A percentile compares a stretch with the other conserved stretches of the same genome.
Conservation (phyloP, 2,329 filamentous ascomycete genomes). For the Ceratocystis variospora region DNA sequence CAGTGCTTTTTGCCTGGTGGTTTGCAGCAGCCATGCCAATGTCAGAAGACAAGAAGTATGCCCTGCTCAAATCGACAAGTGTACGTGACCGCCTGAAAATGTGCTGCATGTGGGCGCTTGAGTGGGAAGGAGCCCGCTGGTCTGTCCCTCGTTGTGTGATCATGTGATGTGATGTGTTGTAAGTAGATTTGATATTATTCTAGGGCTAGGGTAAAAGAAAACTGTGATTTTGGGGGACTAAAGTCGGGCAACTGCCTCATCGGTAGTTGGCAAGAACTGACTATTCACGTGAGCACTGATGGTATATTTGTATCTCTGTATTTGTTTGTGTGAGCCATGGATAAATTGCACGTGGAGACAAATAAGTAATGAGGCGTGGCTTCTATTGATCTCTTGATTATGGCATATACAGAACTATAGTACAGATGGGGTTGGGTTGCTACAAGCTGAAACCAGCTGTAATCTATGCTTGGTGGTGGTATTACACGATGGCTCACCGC, state of each 20-base stretch:
- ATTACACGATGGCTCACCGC: not conserved
- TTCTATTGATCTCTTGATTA: not conserved
- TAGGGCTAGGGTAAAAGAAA: not conserved
- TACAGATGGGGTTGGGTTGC: not conserved
- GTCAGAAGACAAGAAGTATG: constrained; percentile 64
- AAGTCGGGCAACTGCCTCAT: not conserved
- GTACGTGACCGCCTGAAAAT: constrained; percentile 74
- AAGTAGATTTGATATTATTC: not conserved
- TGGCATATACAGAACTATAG: not conserved
- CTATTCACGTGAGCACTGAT: not conserved
- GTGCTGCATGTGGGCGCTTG: constrained; percentile 62
- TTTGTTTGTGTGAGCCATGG: not conserved
- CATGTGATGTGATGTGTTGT: not conserved
- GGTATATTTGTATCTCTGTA: not conserved
- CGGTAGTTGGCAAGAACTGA: not conserved
- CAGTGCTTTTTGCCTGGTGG: constrained; percentile 77
- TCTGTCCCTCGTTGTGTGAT: constrained; percentile 33
- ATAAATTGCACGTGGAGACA: no score
- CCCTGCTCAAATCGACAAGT: constrained; percentile 56
- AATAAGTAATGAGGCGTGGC: not conserved
- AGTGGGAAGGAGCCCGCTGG: constrained; percentile 58
- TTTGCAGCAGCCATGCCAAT: constrained; percentile 71
- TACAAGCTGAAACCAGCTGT: not conserved
- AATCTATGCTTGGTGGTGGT: not conserved
- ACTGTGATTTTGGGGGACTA: not conserved